Conservation (phyloP, 352 stramenopile genomes). For the Saprolegnia parasitica region DNA sequence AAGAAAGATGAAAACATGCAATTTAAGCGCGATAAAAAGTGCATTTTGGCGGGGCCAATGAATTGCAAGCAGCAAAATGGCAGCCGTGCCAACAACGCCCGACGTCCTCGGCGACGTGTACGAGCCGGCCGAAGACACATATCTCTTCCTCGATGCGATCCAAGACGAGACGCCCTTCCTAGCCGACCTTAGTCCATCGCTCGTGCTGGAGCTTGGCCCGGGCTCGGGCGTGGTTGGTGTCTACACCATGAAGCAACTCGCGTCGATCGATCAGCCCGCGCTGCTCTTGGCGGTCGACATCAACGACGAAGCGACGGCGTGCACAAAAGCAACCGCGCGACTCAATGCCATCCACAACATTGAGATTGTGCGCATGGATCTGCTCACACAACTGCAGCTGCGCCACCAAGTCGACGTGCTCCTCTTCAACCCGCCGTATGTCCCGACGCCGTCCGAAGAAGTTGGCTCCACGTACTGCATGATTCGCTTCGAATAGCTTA, state of each 20-base stretch:
- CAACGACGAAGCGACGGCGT: conserved; percentile 83
- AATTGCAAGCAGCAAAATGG: conserved; percentile 9
- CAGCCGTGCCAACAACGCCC: conserved; percentile 9
- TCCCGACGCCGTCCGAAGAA: conserved; percentile 95
- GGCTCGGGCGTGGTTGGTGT: conserved; percentile 22
- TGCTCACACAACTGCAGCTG: conserved; percentile 59
- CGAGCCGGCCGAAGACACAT: conserved; percentile 97
- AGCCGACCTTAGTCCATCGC: conserved; percentile 42
- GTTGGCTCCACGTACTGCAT: conserved; percentile 76
- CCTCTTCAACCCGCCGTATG: conserved; percentile 98
- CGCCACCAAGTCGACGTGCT: conserved; percentile 88
- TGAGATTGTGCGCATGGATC: conserved; percentile 82
- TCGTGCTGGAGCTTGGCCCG: conserved; percentile 33
- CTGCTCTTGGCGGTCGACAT: conserved; percentile 90
- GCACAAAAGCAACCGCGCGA: conserved; percentile 77
- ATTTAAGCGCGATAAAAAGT: conserved; percentile 11
- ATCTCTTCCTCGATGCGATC: conserved; percentile 94
- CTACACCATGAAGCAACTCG: conserved; percentile 57
- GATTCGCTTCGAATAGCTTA: background rate
- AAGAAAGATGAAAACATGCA: background rate
- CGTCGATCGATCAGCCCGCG: conserved; percentile 45
- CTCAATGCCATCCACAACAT: conserved; percentile 74
- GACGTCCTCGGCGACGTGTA: conserved; percentile 82
- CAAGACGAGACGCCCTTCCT: conserved; percentile 78
- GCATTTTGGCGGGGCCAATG: background rate